phyloP scores from a whole-genome alignment of 2,329 filamentous ascomycete species.

The Epichloe elymi region DNA sequence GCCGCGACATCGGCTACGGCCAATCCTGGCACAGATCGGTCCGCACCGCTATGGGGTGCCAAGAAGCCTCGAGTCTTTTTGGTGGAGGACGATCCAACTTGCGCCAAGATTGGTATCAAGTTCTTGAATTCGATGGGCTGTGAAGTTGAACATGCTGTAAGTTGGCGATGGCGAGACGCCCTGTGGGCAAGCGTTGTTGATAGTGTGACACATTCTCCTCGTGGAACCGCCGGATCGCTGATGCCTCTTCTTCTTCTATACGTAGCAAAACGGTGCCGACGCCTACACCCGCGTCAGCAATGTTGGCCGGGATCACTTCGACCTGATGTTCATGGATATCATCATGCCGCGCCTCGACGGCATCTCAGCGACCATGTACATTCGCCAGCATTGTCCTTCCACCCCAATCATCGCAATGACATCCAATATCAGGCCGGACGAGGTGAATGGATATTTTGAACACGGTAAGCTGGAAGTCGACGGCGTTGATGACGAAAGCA shows the following conservation, averaged over 20 bases:
- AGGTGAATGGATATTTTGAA: conserved; percentile 94
- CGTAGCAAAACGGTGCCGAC: conserved; percentile 61
- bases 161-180: conserved; percentile 11
- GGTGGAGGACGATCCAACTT: conserved; percentile 69
- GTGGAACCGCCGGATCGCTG: conserved; percentile 2
- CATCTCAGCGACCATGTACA: conserved; percentile 85
- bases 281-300: conserved; percentile 72
- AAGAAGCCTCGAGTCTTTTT: conserved; percentile 70
- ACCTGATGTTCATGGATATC: conserved; percentile 78
- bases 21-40: conserved; percentile 23
- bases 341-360: conserved; percentile 97
- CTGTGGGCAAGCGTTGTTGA: neutral
- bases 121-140: conserved; percentile 54
- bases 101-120: conserved; percentile 54
- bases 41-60: conserved; percentile 37
- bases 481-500: too few species aligned
- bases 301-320: conserved; percentile 35
- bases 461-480: conserved; percentile 52
- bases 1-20: conserved; percentile 7
- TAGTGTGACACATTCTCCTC: neutral
- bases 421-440: conserved; percentile 90
- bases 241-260: conserved; percentile 3
- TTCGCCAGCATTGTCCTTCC: conserved; percentile 70
- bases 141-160: conserved; percentile 53
- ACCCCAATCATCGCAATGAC: conserved; percentile 97